Conservation (phyloP, 148 eudicot species). For the Rhododendron molle region DNA sequence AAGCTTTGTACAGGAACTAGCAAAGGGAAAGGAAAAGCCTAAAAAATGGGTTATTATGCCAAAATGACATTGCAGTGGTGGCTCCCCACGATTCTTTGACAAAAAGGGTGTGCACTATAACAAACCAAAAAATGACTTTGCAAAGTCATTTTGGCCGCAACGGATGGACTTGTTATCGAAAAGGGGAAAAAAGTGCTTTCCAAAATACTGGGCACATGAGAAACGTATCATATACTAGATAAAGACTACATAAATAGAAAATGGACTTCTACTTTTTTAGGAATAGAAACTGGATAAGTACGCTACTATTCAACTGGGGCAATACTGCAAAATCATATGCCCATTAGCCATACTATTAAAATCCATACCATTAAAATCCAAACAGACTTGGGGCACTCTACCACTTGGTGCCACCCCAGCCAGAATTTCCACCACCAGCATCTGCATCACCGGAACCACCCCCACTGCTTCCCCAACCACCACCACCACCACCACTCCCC, state of each 20-base stretch:
- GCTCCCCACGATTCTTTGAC: neutral
- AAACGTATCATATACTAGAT: neutral
- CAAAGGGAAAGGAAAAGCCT: neutral
- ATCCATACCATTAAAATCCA: neutral
- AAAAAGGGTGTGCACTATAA: neutral
- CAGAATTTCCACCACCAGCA: conserved; percentile 26
- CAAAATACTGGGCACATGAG: neutral
- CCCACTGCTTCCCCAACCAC: conserved; percentile 7
- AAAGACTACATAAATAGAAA: neutral
- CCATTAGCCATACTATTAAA: neutral
- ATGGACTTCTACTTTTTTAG: neutral
- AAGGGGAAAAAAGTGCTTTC: neutral
- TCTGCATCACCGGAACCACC: conserved; percentile 12
- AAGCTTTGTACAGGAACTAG: neutral
- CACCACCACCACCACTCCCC: neutral
- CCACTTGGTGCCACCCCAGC: conserved; percentile 17
- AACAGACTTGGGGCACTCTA: neutral
- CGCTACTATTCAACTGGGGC: neutral
- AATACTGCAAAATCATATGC: neutral
- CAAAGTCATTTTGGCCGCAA: neutral
- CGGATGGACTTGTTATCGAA: neutral
- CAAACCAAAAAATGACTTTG: neutral
- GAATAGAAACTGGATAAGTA: neutral
- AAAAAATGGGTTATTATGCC: neutral
- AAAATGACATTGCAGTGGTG: neutral